phyloP scores from a whole-genome alignment of 2,329 filamentous ascomycete species.

The Microsporum canis region DNA sequence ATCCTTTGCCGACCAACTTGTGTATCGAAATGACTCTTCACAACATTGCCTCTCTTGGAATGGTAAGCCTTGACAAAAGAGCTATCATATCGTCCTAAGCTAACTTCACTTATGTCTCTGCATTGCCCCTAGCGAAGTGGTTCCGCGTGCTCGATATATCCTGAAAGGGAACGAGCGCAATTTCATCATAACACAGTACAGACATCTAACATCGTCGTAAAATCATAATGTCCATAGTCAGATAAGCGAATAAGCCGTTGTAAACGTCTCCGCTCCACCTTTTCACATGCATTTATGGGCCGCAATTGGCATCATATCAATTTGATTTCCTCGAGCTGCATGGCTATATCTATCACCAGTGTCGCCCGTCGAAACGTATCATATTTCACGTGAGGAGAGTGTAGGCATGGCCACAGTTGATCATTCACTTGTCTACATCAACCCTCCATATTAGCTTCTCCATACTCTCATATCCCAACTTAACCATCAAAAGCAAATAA shows the following conservation, averaged over 20 bases:
- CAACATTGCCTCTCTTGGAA: too few relatives aligned
- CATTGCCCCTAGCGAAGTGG: too few relatives aligned
- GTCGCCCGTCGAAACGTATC: background rate
- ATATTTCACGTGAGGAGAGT: background rate
- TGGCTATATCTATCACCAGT: background rate
- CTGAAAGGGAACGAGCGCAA: too few relatives aligned
- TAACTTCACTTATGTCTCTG: too few relatives aligned
- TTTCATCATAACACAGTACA: background rate
- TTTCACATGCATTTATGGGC: background rate
- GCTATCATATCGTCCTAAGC: too few relatives aligned
- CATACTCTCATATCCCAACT: background rate
- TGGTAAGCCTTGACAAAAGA: too few relatives aligned
- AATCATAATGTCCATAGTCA: background rate
- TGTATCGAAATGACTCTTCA: too few relatives aligned
- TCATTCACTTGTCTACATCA: background rate
- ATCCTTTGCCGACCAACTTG: background rate
- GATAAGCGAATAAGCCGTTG: background rate
- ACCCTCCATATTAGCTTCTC: background rate
- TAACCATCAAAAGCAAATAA: background rate
- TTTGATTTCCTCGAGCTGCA: background rate
- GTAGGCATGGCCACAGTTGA: background rate
- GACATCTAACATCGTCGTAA: background rate
- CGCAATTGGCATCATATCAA: background rate
- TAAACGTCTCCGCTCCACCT: background rate
- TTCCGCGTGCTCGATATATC: too few relatives aligned